Percentiles rank a stretch among this genome's conserved stretches.
phyloP scores from a whole-genome alignment of 2,329 filamentous ascomycete genomes.

The Berkeleyomyces rouxiae region DNA sequence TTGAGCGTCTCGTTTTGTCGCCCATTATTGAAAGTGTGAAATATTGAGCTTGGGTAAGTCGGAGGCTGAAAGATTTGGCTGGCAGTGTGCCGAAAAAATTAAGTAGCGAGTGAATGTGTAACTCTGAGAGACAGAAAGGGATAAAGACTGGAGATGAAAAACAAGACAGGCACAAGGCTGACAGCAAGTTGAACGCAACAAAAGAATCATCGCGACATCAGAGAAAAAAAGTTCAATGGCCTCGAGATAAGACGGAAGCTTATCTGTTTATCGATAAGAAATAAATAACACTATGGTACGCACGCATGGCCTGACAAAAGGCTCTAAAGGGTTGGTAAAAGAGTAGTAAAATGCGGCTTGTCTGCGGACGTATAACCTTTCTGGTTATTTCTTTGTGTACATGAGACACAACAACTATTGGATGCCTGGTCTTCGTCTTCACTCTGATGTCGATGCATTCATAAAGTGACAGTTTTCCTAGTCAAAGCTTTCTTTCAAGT shows the following conservation, averaged over 20 bases:
- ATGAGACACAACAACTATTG: too few species aligned
- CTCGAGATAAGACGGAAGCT: slow-evolving; percentile 7
- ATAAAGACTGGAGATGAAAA: background rate
- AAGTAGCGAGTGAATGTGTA: background rate
- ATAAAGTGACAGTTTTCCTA: too few species aligned
- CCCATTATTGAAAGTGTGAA: slow-evolving; percentile 22
- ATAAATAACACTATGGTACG: background rate
- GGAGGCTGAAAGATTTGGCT: background rate
- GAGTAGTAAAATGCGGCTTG: too few species aligned
- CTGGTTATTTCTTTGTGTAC: too few species aligned
- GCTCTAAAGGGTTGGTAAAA: too few species aligned
- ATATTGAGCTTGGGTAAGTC: background rate
- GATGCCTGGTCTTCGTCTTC: too few species aligned
- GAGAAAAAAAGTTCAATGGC: slow-evolving; percentile 12
- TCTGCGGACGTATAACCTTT: too few species aligned
- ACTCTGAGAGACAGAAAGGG: background rate
- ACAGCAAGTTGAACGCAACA: background rate
- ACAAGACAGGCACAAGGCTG: slow-evolving; percentile 10
- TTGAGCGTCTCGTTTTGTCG: slow-evolving; percentile 29
- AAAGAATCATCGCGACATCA: background rate
- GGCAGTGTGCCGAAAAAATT: background rate
- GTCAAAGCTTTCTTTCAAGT: too few species aligned
- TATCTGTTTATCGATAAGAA: slow-evolving; percentile 12
- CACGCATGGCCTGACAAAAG: too few species aligned
- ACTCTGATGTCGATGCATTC: too few species aligned